phyloP scores from a whole-genome alignment of 768 basidiomycete species.

The Leccinum truebloodii region DNA sequence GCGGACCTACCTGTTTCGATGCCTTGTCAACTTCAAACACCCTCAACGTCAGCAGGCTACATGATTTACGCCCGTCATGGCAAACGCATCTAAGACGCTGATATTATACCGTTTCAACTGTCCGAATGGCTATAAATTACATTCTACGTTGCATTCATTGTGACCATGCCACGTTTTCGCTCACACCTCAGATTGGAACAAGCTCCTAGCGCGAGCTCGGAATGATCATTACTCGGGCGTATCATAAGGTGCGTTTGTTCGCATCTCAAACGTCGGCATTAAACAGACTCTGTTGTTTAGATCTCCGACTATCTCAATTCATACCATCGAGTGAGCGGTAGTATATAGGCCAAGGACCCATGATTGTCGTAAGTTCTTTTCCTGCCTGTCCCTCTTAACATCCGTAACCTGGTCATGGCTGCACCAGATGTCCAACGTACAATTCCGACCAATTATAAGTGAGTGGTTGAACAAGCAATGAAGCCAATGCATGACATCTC shows the following conservation, averaged over 20 bases:
- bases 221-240: not conserved
- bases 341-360: not conserved
- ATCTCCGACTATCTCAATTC: not conserved
- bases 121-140: not conserved
- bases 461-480: not conserved
- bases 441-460: constrained; percentile 19
- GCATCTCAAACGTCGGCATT: not conserved
- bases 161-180: not conserved
- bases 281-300: constrained; percentile 1
- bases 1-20: not conserved
- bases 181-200: not conserved
- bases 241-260: not conserved
- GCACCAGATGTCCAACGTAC: constrained; percentile 22
- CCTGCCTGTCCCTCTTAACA: not conserved
- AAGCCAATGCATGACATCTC: not conserved
- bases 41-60: not conserved
- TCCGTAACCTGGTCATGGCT: constrained; percentile 18
- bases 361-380: not conserved
- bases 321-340: not conserved
- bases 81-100: not conserved
- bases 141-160: not conserved
- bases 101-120: not conserved
- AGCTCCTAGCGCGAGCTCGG: not conserved
- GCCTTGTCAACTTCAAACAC: not conserved
- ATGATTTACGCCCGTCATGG: not conserved